Percentiles rank a stretch among this genome's conserved stretches.
Conservation (phyloP, 2,329 filamentous ascomycete genomes). For the Dothideomycetes sp. region DNA sequence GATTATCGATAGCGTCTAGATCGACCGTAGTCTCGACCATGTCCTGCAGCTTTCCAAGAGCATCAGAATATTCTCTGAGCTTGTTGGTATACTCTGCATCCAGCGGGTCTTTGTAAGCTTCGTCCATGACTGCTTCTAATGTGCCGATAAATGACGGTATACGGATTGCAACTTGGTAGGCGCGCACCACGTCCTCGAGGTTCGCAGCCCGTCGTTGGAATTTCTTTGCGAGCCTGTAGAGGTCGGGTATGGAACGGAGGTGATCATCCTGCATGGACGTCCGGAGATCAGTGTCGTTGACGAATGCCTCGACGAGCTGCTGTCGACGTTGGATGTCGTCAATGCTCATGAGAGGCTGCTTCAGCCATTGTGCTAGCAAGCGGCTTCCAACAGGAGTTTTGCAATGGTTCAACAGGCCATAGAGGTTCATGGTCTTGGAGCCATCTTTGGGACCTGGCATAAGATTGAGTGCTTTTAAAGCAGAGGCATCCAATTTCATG, state of each 20-base stretch:
- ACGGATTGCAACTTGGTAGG: conserved; percentile 89
- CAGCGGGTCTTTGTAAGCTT: conserved; percentile 76
- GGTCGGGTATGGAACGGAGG: conserved; percentile 79
- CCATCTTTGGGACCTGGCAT: conserved; percentile 95
- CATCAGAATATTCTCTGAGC: conserved; percentile 61
- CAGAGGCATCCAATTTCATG: conserved; percentile 96
- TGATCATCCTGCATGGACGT: conserved; percentile 98
- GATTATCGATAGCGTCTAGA: conserved; percentile 85
- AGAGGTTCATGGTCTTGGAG: conserved; percentile 95
- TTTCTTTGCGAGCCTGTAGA: conserved; percentile 86
- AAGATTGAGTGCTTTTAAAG: conserved; percentile 84
- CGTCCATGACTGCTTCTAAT: conserved; percentile 89
- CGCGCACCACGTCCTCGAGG: conserved; percentile 87
- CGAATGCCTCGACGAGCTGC: conserved; percentile 89
- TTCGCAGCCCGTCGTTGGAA: conserved; percentile 89
- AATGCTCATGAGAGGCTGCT: conserved; percentile 90
- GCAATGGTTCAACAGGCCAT: conserved; percentile 90
- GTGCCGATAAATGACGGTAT: conserved; percentile 83
- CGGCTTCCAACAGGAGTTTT: conserved; percentile 90
- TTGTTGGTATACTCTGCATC: conserved; percentile 82
- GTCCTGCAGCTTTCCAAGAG: conserved; percentile 76
- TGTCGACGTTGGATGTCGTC: conserved; percentile 83
- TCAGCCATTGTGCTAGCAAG: conserved; percentile 88
- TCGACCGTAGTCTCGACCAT: conserved; percentile 99
- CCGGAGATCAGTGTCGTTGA: conserved; percentile 80